These are phyloP conservation scores for Auriculariales sp. DNA, from an alignment of 768 basidiomycete genomes.

Conservation along the genomic window DNA sequence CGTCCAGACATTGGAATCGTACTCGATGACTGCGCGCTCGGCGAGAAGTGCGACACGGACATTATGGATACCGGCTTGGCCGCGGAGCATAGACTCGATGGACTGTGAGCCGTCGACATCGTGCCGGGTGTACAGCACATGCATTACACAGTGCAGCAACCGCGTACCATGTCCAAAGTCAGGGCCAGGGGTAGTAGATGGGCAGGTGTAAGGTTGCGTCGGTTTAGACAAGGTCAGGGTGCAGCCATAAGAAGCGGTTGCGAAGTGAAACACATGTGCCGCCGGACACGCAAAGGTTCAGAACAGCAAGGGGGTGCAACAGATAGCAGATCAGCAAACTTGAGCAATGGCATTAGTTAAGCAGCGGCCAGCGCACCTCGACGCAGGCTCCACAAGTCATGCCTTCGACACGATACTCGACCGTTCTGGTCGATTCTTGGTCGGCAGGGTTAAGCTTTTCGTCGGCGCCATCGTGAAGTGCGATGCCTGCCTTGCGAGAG, in stretches of 20 bases:
- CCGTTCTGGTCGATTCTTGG: slow-evolving; percentile 29
- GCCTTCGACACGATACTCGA: slow-evolving; percentile 69
- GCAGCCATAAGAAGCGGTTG: not conserved
- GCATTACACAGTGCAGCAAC: too few relatives aligned
- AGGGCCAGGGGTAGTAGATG: too few relatives aligned
- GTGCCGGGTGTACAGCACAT: not conserved
- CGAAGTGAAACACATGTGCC: not conserved
- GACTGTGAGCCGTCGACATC: too few relatives aligned
- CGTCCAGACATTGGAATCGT: slow-evolving; percentile 70
- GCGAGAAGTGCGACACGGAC: slow-evolving; percentile 95
- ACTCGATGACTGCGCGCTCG: slow-evolving; percentile 85
- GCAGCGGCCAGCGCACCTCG: slow-evolving; percentile 38
- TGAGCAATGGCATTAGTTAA: too few relatives aligned
- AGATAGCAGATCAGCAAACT: not conserved
- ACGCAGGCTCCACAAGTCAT: slow-evolving; percentile 89
- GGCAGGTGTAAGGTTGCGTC: too few relatives aligned
- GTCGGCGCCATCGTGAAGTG: slow-evolving; percentile 2
- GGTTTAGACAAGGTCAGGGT: not conserved
- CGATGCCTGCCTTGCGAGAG: not conserved
- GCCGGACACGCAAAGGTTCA: not conserved
- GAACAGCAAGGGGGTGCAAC: not conserved
- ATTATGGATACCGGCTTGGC: slow-evolving; percentile 78
- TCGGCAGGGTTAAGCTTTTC: slow-evolving; percentile 3
- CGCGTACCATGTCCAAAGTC: too few relatives aligned
- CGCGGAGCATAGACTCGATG: slow-evolving; percentile 71